A percentile compares a stretch with the other conserved stretches of the same genome.
Conservation (phyloP, 768 basidiomycete genomes). For the Cyathus striatus region DNA sequence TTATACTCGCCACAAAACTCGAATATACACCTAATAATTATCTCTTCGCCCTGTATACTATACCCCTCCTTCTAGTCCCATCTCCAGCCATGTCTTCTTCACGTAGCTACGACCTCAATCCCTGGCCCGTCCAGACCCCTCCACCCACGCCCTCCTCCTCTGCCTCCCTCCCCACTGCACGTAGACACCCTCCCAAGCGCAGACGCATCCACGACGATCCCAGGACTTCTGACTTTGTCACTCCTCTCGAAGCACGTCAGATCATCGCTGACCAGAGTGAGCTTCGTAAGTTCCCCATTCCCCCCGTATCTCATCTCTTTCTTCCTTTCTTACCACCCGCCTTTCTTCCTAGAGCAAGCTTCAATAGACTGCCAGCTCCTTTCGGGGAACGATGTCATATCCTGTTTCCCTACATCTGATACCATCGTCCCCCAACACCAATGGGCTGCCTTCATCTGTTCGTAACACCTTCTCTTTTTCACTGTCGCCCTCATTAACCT, state of each 20-base stretch:
- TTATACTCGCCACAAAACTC: too few species aligned
- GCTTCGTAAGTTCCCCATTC: background rate
- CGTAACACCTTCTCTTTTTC: slow-evolving; percentile 23
- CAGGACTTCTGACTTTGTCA: background rate
- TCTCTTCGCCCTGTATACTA: too few species aligned
- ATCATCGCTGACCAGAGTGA: background rate
- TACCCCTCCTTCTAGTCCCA: too few species aligned
- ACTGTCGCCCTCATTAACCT: slow-evolving; percentile 10
- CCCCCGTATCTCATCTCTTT: background rate
- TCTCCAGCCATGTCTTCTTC: too few species aligned
- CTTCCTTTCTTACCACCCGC: background rate
- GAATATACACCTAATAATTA: too few species aligned
- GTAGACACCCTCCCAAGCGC: slow-evolving; percentile 10
- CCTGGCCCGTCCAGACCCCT: slow-evolving; percentile 13
- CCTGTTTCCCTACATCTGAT: slow-evolving; percentile 65
- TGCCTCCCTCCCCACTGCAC: slow-evolving; percentile 4
- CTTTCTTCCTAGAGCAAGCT: slow-evolving; percentile 37
- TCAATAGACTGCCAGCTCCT: slow-evolving; percentile 41
- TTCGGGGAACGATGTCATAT: slow-evolving; percentile 67
- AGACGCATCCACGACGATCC: slow-evolving; percentile 6
- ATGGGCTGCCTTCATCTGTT: slow-evolving; percentile 77
- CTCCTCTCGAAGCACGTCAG: background rate
- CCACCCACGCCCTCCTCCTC: slow-evolving; percentile 4
- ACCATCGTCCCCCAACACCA: slow-evolving; percentile 65
- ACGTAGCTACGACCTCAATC: slow-evolving; percentile 6